Base-by-base conservation (phyloP, 2,329 filamentous ascomycete genomes). In the Aquanectria penicillioides region DNA sequence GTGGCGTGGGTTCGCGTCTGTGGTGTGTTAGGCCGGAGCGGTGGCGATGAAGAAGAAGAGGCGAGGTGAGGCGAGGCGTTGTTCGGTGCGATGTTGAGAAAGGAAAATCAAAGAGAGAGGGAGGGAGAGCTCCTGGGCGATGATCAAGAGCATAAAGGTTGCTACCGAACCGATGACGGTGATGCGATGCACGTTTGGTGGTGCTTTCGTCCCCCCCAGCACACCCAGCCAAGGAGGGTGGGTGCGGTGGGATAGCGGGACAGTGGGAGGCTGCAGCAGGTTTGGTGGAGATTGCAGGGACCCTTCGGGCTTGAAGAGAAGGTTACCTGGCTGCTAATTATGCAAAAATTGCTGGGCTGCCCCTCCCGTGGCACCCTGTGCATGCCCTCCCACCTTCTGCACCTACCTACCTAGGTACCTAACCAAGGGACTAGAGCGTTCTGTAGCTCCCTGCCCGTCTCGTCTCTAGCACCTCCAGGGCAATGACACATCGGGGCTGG, bases 251-350 rank as follows among this genome's bases (percentile, higher is more conserved):
- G 33, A 26, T 51, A 40, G 48, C 48, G 31, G 40, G 50, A 53
- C 50, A 53, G 50, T 17, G 29, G 28, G 41, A 22, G 31, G 46
- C 29, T 20, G 53, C 22, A 29, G 41, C 28, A 49, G 46, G 46
- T 55, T 55, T 18, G 44, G 53, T 57, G 53, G 53, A 44, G 53
- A 49, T 57, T 48, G 15, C 47, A 51, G 40, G 54, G 54, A 37
- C 23, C 31, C 31, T 29, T 23, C n/a, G 50, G 33, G 22, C 38
- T 33, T 38, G 22, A 28, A 37, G 40, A 46, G 40, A 29, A 36
- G 40, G 31, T 46, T 46, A 28, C 29, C 11, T 36, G 38, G 15
- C 38, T 25, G 37, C 23, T 17, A 31, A 47, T n/a, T n/a, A n/a
- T n/a, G n/a, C n/a, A n/a, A n/a, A n/a, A n/a, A n/a, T n/a, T n/a